phyloP scores from a whole-genome alignment of 495 filamentous ascomycete species.

The Bathelium albidoporum region DNA sequence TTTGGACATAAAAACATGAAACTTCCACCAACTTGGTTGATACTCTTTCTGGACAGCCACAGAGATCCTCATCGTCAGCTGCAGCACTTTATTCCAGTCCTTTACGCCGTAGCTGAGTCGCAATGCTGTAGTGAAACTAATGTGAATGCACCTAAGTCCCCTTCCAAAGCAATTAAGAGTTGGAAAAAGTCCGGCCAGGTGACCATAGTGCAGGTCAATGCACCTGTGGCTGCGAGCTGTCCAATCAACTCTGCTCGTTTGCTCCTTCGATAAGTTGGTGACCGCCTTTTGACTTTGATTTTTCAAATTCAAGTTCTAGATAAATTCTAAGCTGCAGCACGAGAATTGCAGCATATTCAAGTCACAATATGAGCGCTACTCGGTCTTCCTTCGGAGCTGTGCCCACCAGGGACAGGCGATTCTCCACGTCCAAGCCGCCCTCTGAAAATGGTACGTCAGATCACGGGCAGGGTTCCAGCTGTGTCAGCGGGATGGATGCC shows the following conservation, averaged over 20 bases:
- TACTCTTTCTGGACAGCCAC: too few relatives aligned
- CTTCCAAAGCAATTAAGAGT: background rate
- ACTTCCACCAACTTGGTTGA: too few relatives aligned
- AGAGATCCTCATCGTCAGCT: too few relatives aligned
- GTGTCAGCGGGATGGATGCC: background rate
- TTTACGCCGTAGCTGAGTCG: background rate
- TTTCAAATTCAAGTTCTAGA: background rate
- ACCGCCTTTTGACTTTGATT: background rate
- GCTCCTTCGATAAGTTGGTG: background rate
- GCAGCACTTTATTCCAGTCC: too few relatives aligned
- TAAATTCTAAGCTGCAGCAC: too few relatives aligned
- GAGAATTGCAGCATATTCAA: background rate
- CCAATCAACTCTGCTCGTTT: background rate
- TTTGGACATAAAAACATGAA: too few relatives aligned
- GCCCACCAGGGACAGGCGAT: slow-evolving; percentile 16
- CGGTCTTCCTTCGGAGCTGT: background rate
- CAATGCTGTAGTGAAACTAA: background rate
- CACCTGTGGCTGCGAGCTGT: background rate
- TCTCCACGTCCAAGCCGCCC: slow-evolving; percentile 20
- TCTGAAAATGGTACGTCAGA: slow-evolving; percentile 24
- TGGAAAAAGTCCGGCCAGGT: background rate
- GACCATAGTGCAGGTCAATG: background rate
- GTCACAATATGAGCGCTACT: background rate
- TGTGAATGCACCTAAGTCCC: background rate
- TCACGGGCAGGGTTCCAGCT: background rate